Conservation (phyloP, 352 stramenopile genomes). For the Phytophthora agathidicida region DNA sequence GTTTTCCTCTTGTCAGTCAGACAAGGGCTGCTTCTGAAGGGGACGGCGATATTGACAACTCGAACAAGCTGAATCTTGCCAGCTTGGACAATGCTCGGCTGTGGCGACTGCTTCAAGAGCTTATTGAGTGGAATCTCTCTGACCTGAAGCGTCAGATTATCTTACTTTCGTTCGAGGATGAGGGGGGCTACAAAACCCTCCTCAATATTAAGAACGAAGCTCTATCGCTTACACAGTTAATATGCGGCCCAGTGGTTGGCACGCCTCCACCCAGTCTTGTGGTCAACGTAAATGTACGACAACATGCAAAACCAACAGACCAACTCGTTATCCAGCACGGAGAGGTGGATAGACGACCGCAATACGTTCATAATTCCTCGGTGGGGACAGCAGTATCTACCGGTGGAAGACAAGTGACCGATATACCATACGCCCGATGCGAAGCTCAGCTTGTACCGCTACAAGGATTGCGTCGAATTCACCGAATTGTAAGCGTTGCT, state of each 20-base stretch:
- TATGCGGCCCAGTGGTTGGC: slow-evolving; percentile 41
- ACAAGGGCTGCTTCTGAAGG: neutral
- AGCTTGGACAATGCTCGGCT: neutral
- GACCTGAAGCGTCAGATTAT: slow-evolving; percentile 24
- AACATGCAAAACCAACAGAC: slow-evolving; percentile 3
- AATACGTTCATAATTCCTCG: slow-evolving; percentile 16
- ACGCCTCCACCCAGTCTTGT: neutral
- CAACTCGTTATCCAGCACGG: slow-evolving; percentile 10
- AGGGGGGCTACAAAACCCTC: slow-evolving; percentile 19
- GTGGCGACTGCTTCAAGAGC: slow-evolving; percentile 27
- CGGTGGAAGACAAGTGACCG: neutral
- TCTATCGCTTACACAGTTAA: slow-evolving; percentile 40
- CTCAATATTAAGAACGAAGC: slow-evolving; percentile 47
- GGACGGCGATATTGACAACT: neutral
- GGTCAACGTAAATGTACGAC: neutral
- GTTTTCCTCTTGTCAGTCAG: slow-evolving; percentile 5
- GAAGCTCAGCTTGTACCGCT: slow-evolving; percentile 2
- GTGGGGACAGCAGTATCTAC: neutral
- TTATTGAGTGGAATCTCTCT: slow-evolving; percentile 39
- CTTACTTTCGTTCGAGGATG: slow-evolving; percentile 25
- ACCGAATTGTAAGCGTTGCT: slow-evolving; percentile 16
- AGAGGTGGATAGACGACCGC: neutral
- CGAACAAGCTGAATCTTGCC: neutral
- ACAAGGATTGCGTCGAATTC: slow-evolving; percentile 10
- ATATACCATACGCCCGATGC: slow-evolving; percentile 5